Percentiles rank a stretch among this genome's conserved stretches.
These are phyloP conservation scores for Theobroma cacao DNA, from an alignment of 345 rosid genomes.

Conservation along the genomic window DNA sequence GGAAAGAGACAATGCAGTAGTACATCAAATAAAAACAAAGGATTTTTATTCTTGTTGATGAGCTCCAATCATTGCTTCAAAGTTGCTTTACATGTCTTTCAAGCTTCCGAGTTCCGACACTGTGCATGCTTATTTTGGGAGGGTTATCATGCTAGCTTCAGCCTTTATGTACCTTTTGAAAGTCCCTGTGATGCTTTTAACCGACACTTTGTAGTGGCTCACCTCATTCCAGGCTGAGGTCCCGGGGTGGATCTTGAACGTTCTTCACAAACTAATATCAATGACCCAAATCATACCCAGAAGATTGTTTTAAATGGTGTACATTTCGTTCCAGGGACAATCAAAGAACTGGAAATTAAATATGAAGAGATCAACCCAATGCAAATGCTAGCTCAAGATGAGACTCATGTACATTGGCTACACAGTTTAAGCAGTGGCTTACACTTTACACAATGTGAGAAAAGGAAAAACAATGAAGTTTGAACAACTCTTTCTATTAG, in stretches of 20 bases:
- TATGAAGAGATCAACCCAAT: not conserved
- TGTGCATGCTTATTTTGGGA: conserved; percentile 13
- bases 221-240: conserved; percentile 8
- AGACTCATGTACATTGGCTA: not conserved
- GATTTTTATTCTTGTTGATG: too few species aligned
- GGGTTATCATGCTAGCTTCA: conserved; percentile 1
- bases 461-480: not conserved
- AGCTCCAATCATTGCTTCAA: conserved; percentile 24
- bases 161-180: conserved; percentile 20
- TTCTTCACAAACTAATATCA: not conserved
- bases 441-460: not conserved
- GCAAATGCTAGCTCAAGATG: not conserved
- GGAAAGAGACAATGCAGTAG: too few species aligned
- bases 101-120: conserved; percentile 15
- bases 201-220: conserved; percentile 43
- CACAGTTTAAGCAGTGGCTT: not conserved
- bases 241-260: not conserved
- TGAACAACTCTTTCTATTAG: not conserved
- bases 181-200: conserved; percentile 36
- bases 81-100: conserved; percentile 31
- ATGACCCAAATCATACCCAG: not conserved
- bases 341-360: not conserved
- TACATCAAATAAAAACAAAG: too few species aligned
- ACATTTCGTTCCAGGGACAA: not conserved
- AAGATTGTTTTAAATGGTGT: not conserved